Base-by-base conservation (phyloP, 140 eudicot species). In the Oenanthe javanica region DNA sequence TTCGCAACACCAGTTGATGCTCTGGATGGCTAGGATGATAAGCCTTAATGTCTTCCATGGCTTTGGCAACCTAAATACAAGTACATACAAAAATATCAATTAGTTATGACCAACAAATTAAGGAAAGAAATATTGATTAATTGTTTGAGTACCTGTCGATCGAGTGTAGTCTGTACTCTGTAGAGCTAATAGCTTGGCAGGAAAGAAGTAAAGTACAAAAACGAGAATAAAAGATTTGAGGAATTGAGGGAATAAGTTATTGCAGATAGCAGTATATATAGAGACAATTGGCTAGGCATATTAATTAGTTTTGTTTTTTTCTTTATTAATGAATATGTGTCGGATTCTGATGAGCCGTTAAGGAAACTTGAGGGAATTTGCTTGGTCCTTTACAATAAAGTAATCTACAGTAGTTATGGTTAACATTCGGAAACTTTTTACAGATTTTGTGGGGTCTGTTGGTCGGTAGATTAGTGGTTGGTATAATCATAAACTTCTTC, bases 1-100 rank as follows among this genome's bases (percentile, higher is more conserved):
- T 52, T 50, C 47, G 55, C 49, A 67, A 38, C 83, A 69, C 77
- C 6, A 70, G 81, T 57, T 78, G 12, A 27, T 78, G 81, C 6
- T 78, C 42, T 6, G 61, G 63, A 75, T 75, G 79, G 63, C 63
- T 5, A 25, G 23, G 12, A 47, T 75, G 13, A 23, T 23, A 23
- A 11, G 2, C 70, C 38, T 10, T 63, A 2, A 63, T 23, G 70
- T 57, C 70, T 23, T 63, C 70, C 70, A 63, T 63, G 13, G 25
- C 25, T 19, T 19, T 57, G 25, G 6, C 59, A 54, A 57, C 64
- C 66, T 57, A 52, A 52, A 3, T 3, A 49, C 54, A 9, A 11
- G 12, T 51, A 51, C 21, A 15, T 48, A 18, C 1, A 0, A 18
- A 57, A 5, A 6, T 15, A 6, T 25, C 64, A 57, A 57, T 57